These are phyloP conservation scores for Apiospora malaysiana DNA, from an alignment of 2,329 filamentous ascomycete species.

Conservation along the genomic window DNA sequence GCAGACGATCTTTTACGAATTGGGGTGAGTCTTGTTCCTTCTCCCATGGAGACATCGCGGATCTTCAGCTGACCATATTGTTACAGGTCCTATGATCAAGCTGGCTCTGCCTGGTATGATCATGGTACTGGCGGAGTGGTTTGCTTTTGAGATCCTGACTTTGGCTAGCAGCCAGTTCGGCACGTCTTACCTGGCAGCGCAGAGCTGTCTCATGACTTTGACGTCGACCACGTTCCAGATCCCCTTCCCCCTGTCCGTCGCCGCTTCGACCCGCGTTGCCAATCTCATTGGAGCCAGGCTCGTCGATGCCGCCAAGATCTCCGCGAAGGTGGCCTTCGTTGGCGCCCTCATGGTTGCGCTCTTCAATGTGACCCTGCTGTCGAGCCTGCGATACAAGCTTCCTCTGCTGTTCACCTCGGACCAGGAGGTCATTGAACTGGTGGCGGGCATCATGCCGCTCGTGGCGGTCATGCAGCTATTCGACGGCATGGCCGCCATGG, in stretches of 20 bases:
- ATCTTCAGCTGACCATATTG: conserved; percentile 8
- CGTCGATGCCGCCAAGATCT: conserved; percentile 78
- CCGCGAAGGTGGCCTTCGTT: conserved; percentile 75
- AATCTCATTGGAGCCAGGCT: conserved; percentile 91
- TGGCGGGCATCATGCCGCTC: conserved; percentile 75
- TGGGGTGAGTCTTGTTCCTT: conserved; percentile 58
- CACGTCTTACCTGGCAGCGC: conserved; percentile 80
- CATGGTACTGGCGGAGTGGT: conserved; percentile 93
- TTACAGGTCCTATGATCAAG: conserved; percentile 74
- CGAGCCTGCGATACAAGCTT: conserved; percentile 72
- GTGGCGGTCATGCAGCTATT: conserved; percentile 91
- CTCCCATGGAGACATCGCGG: not conserved
- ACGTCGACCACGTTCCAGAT: conserved; percentile 86
- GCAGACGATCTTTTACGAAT: conserved; percentile 71
- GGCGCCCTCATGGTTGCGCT: conserved; percentile 74
- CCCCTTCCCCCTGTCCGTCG: conserved; percentile 89
- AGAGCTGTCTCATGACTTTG: conserved; percentile 82
- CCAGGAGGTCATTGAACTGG: conserved; percentile 69
- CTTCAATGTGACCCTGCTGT: conserved; percentile 77
- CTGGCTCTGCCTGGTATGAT: conserved; percentile 88
- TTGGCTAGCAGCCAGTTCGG: conserved; percentile 82
- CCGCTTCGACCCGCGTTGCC: conserved; percentile 84
- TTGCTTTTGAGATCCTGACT: conserved; percentile 91
- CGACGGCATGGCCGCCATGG: conserved; percentile 79
- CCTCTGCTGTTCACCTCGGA: conserved; percentile 82